Evolutionary conservation across 1,284 basidiomycete genomes (phyloP).

Genomic region (Ceratobasidium sp.): DNA sequence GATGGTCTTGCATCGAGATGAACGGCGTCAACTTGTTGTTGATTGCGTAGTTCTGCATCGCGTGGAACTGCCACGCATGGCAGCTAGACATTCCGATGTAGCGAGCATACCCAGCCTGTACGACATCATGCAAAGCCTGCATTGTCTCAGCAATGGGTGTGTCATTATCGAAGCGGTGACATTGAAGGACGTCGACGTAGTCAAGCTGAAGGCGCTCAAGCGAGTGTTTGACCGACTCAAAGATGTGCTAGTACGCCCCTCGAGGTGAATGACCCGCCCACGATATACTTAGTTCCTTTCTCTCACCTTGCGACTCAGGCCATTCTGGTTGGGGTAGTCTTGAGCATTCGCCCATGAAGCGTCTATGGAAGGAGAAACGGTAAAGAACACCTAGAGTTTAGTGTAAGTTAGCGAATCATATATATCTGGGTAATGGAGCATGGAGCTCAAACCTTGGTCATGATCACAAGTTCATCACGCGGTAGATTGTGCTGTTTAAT

Average conservation of each 20-base stretch:
- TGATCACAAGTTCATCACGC: constrained; percentile 50
- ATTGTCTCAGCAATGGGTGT: constrained; percentile 61
- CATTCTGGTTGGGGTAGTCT: constrained; percentile 58
- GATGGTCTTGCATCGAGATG: constrained; percentile 62
- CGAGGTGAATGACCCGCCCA: constrained; percentile 54
- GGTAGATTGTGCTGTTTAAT: constrained; percentile 51
- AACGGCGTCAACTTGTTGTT: constrained; percentile 58
- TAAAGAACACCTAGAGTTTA: no score
- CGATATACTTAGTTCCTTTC: constrained; percentile 3
- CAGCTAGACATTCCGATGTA: constrained; percentile 61
- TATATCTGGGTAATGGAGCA: constrained; percentile 30
- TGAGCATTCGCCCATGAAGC: constrained; percentile 24
- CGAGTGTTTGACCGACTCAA: constrained; percentile 51
- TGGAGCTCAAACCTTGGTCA: no score
- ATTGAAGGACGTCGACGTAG: constrained; percentile 58
- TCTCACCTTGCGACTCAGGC: constrained; percentile 56
- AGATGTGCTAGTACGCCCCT: constrained; percentile 52
- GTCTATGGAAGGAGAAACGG: no score
- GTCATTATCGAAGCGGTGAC: constrained; percentile 60
- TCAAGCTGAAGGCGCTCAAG: no score
- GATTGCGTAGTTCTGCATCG: constrained; percentile 56
- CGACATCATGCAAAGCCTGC: constrained; percentile 63
- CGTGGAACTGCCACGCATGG: constrained; percentile 53
- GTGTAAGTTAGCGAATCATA: no score
- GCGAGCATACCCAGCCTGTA: constrained; percentile 59